Percentiles rank a stretch among this genome's conserved stretches.
Conservation (phyloP, 164 flowering plant genomes). For the Stephania cephalantha region DNA sequence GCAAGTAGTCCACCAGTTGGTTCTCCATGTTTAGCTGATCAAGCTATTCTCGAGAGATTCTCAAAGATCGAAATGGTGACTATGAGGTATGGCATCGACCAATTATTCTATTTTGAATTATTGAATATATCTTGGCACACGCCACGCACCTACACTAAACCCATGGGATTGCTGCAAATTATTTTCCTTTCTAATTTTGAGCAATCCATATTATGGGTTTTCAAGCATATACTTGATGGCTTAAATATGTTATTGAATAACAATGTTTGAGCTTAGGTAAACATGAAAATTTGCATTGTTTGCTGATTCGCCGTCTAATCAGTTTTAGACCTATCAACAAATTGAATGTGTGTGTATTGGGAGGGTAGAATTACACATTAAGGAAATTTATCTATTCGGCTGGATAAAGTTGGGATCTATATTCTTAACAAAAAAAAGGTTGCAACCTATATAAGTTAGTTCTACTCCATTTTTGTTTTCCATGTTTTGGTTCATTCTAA, state of each 20-base stretch:
- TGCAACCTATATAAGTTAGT: neutral
- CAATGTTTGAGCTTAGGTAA: neutral
- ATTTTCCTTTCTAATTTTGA: neutral
- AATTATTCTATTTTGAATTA: neutral
- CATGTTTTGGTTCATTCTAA: neutral
- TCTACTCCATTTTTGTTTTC: neutral
- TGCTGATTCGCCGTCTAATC: neutral
- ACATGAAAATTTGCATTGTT: neutral
- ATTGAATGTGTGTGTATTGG: neutral
- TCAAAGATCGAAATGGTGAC: conserved; percentile 77
- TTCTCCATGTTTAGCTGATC: conserved; percentile 51
- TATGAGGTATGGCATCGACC: conserved; percentile 46
- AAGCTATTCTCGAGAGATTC: conserved; percentile 60
- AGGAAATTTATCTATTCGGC: neutral
- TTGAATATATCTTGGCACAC: neutral
- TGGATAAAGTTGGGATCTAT: neutral
- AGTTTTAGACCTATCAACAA: neutral
- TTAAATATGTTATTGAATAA: neutral
- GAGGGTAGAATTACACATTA: neutral
- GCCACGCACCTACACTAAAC: neutral
- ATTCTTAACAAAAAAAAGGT: no score
- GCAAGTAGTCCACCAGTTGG: conserved; percentile 79
- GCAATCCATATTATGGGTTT: neutral
- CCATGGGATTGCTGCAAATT: neutral
- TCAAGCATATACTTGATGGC: neutral